phyloP scores from a whole-genome alignment of 2,329 filamentous ascomycete species.

The Colletotrichum limetticola region DNA sequence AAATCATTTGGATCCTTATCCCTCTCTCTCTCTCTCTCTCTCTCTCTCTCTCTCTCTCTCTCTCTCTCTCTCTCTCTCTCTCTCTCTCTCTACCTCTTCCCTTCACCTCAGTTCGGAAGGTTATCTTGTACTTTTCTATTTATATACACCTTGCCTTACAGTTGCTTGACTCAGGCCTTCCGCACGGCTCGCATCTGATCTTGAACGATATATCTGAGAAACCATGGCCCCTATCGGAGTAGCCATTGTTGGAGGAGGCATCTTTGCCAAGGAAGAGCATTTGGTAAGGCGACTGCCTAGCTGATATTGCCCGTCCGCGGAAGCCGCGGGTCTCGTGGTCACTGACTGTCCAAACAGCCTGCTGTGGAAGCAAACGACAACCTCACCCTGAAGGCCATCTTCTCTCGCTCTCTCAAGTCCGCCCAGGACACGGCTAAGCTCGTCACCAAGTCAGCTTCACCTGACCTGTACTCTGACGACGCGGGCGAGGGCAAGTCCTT shows the following conservation, averaged over 20 bases:
- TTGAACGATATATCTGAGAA: not conserved
- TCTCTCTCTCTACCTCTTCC: not conserved
- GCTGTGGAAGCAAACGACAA: constrained; percentile 64
- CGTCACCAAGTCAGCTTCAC: constrained; percentile 43
- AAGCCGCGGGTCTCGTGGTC: not conserved
- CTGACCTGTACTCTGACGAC: constrained; percentile 69
- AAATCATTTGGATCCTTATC: not conserved
- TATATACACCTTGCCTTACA: not conserved
- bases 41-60: no score
- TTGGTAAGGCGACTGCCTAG: constrained; percentile 51
- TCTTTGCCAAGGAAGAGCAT: constrained; percentile 70
- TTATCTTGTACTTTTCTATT: not conserved
- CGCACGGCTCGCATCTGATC: not conserved
- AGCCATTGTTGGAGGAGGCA: constrained; percentile 71
- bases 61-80: no score
- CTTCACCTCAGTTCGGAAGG: not conserved
- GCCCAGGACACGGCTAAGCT: constrained; percentile 59
- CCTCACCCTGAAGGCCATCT: constrained; percentile 71
- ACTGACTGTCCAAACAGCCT: constrained; percentile 50
- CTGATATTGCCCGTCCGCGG: not conserved
- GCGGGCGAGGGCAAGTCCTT: constrained; percentile 56
- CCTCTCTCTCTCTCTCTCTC: not conserved
- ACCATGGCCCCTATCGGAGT: constrained; percentile 57
- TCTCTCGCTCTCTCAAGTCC: constrained; percentile 70
- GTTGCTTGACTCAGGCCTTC: not conserved